Conservation (phyloP, 2,329 filamentous ascomycete genomes). For the Sporothrix globosa region DNA sequence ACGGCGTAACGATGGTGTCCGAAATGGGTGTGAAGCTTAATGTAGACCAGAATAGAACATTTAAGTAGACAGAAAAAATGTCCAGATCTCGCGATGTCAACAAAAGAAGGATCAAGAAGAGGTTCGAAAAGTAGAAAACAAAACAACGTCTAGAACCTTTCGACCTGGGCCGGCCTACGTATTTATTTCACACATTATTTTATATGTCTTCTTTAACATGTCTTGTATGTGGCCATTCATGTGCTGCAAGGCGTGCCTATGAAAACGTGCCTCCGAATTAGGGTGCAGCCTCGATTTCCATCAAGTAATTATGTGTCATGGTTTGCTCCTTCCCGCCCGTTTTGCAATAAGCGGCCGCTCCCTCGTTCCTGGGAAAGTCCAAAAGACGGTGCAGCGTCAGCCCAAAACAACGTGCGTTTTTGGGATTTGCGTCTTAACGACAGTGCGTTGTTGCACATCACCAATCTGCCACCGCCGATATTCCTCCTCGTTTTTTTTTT, state of each 20-base stretch:
- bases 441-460: background rate
- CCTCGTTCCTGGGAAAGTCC: conserved; percentile 14
- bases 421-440: background rate
- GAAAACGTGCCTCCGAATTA: conserved; percentile 17
- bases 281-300: conserved; percentile 36
- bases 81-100: conserved; percentile 18
- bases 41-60: background rate
- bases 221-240: conserved; percentile 13
- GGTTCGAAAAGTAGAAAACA: background rate
- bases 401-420: conserved; percentile 17
- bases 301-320: conserved; percentile 45
- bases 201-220: conserved; percentile 3
- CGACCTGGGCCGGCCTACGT: background rate
- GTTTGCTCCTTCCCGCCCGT: conserved; percentile 13
- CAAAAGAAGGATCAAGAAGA: background rate
- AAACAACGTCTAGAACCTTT: conserved; percentile 11
- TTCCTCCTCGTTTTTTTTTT: background rate
- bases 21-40: conserved; percentile 2
- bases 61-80: background rate
- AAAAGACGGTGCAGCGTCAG: background rate
- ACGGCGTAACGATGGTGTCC: background rate
- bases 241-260: conserved; percentile 20
- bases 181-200: conserved; percentile 17
- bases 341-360: conserved; percentile 11
- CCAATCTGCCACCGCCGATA: conserved; percentile 8